Conservation (phyloP, 257 asterid species). For the Fraxinus cuspidata region DNA sequence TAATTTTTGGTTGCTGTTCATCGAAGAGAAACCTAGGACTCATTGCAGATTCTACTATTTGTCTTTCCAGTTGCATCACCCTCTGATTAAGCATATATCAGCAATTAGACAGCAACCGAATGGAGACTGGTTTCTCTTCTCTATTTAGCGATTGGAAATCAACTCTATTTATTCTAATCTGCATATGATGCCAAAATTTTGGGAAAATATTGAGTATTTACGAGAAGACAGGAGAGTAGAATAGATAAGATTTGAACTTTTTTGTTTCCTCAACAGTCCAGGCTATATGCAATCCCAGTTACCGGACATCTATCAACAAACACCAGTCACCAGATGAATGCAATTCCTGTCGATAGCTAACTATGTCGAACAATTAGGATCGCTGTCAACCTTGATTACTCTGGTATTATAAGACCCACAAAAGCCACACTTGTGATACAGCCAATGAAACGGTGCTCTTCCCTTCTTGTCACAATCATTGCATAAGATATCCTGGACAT, state of each 20-base stretch:
- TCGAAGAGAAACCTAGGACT: neutral
- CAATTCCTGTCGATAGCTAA: neutral
- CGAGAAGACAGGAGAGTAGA: neutral
- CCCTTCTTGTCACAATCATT: conserved; percentile 84
- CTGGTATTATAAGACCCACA: conserved; percentile 90
- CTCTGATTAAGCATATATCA: neutral
- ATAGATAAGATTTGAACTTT: neutral
- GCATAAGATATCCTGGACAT: conserved; percentile 75
- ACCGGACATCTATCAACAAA: no score
- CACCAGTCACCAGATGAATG: no score
- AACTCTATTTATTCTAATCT: neutral
- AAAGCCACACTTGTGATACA: conserved; percentile 82
- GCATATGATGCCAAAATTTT: neutral
- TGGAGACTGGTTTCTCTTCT: neutral
- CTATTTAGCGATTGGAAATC: neutral
- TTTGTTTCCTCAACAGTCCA: neutral
- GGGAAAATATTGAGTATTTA: neutral
- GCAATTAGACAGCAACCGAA: neutral
- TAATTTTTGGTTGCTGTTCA: neutral
- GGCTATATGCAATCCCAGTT: neutral
- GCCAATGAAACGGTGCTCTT: conserved; percentile 86
- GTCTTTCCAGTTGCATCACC: neutral
- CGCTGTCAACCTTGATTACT: conserved; percentile 76
- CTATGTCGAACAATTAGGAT: conserved; percentile 58
- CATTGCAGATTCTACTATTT: neutral